Base-by-base conservation (phyloP, 768 basidiomycete species). In the Panaeolus cyanescens region DNA sequence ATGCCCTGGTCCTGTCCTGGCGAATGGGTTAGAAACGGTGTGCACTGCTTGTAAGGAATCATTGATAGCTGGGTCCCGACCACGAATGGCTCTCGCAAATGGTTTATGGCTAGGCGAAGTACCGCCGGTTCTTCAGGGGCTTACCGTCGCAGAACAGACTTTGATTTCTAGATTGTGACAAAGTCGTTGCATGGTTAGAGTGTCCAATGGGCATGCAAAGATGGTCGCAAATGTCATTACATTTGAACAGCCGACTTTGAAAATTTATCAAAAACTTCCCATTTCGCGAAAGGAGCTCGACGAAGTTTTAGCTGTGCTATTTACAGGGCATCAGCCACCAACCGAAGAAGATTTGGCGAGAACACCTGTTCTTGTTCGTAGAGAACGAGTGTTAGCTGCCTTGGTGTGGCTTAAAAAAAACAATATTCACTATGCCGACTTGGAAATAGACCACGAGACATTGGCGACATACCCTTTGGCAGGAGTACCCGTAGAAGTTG, bases 341-440 rank as follows among this genome's bases (percentile, higher is more conserved):
- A 64, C 63, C 1, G 32, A 56, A 1, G 34, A 62, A 15, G 64
- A 68, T 32, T 64, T 59, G 19, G 58, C 59, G 17, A 32, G 64
- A 15, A 63, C 45, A 1, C 71, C 77, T 1, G 65, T 78, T 15
- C 60, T 77, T 3, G 77, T 79, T 0, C 54, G 74, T 3, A 15
- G 65, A 2, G 62, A 68, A 0, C 59, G 37, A 13, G 72, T 77
- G 3, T 36, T 9, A 17, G 36, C 31, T 1, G 76, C 77, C 0
- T 50, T 79, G 1, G 63, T 74, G n/a, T 78, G 76, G 76, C 62
- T 78, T 0, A 72, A 67, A 22, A 59, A 71, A 3, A 78, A 77
- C 56, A 73, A 78, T 58, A 6, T 32, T 3, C 32, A 62, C 34
- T 62, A 62, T 31, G 17, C 32, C 10, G 58, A 62, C 45, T 5